These are phyloP conservation scores for Quercus engelmannii DNA, from an alignment of 306 rosid genomes.

Conservation along the genomic window DNA sequence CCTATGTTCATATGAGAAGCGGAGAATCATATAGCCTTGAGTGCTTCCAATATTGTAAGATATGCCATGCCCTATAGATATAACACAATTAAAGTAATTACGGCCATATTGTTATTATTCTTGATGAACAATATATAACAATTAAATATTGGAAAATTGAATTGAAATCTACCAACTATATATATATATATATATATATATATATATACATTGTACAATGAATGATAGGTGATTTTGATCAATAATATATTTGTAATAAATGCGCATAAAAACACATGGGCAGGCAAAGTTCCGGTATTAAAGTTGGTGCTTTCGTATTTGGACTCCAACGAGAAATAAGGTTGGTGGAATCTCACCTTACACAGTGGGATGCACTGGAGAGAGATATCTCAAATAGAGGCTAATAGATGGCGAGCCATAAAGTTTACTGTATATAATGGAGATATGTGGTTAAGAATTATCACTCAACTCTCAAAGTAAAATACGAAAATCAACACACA, in stretches of 20 bases:
- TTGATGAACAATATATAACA: too few species aligned
- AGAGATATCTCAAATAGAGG: slow-evolving; percentile 5
- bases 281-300: slow-evolving; percentile 28
- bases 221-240: background rate
- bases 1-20: too few species aligned
- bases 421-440: slow-evolving; percentile 3
- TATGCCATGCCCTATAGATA: background rate
- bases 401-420: slow-evolving; percentile 19
- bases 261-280: slow-evolving; percentile 24
- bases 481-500: background rate
- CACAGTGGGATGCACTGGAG: slow-evolving; percentile 31
- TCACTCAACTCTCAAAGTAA: background rate
- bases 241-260: background rate
- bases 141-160: background rate
- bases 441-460: slow-evolving; percentile 1
- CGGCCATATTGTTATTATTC: background rate
- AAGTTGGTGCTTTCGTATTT: slow-evolving; percentile 72
- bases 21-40: too few species aligned
- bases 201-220: background rate
- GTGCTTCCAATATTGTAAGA: too few species aligned
- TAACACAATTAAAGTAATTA: background rate
- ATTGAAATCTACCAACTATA: background rate
- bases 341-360: slow-evolving; percentile 62
- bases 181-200: background rate
- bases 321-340: slow-evolving; percentile 56